Percentiles rank a stretch among this genome's conserved stretches.
These are phyloP conservation scores for Talaromyces wortmannii DNA, from an alignment of 495 filamentous ascomycete species.

Conservation along the genomic window DNA sequence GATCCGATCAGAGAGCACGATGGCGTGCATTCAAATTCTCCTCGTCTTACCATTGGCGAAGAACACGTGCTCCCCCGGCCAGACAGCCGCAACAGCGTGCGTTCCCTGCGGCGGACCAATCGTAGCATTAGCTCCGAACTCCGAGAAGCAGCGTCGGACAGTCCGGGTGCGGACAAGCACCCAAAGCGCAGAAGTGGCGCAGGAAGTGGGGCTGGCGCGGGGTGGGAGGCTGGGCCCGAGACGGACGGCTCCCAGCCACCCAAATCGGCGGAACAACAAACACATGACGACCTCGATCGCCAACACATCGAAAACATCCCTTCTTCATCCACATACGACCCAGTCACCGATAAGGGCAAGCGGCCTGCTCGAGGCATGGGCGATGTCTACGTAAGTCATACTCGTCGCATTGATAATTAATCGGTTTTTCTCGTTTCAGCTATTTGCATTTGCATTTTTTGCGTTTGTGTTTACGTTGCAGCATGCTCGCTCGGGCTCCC, in stretches of 20 bases:
- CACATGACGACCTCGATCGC: conserved; percentile 7
- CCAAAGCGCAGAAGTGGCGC: background rate
- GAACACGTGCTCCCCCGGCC: conserved; percentile 37
- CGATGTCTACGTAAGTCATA: conserved; percentile 82
- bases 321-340: conserved; percentile 61
- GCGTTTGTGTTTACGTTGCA: conserved; percentile 16
- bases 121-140: conserved; percentile 75
- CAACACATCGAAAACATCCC: conserved; percentile 35
- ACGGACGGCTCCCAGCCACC: background rate
- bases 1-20: conserved; percentile 34
- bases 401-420: conserved; percentile 10
- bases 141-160: conserved; percentile 48
- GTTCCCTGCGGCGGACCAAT: conserved; percentile 61
- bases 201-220: background rate
- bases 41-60: conserved; percentile 34
- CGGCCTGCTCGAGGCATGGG: conserved; percentile 77
- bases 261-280: conserved; percentile 3
- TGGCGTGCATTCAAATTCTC: conserved; percentile 11
- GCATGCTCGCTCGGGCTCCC: conserved; percentile 5
- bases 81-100: conserved; percentile 26
- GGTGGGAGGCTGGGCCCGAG: background rate
- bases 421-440: conserved; percentile 3
- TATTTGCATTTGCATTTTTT: conserved; percentile 12
- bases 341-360: conserved; percentile 81
- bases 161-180: background rate